Evolutionary conservation across 2,329 filamentous ascomycete species (phyloP), one percentile per base, ranked within the genome.

Genomic region (Aureobasidium melanogenum): DNA sequence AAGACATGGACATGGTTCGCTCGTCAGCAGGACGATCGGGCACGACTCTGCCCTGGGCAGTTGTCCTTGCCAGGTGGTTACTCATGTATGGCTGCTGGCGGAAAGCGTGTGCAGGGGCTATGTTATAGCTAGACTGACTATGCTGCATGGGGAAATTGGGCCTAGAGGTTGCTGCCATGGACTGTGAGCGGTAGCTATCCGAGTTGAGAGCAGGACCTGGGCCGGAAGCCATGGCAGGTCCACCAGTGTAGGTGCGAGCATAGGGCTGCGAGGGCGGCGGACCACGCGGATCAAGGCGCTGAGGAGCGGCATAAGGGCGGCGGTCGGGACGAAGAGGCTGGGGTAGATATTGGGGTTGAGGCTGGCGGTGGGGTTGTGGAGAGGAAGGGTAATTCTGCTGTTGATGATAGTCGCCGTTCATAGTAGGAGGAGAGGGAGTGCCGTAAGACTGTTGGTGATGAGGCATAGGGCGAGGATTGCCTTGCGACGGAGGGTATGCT

Each of bases 1-100:
- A 90, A 5, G 88, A 94, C 87, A 99, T 88, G 48, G 93, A 96
- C 94, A 97, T 97, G 65, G 94, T 87, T 62, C 94, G 85, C 74
- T 97, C 93, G 69, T 95, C 90, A 32, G 67, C 65, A 64, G 92
- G 88, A 59, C 93, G 86, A 71, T 97, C 92, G 1, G 94, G 94
- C 9, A 99, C 91, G 38, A 94, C 81, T 63, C 94, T 84, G 34
- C 94, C 94, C 72, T 97, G 92, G 9, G 92, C 90, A 2, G 94
- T 99, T 52, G 91, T 96, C 64, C 88, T 83, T 1, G 91, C 86
- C 67, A 85, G 82, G 60, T 82, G 78, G 63, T 79, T 80, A 32
- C 30, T 59, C 67, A 86, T 84, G 70, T 90, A 93, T 32, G 86
- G 88, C 63, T 88, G 85, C 67, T 92, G 88, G 60, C 92, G 87